Conservation (phyloP, 2,329 filamentous ascomycete genomes). For the Penicillium sp. region DNA sequence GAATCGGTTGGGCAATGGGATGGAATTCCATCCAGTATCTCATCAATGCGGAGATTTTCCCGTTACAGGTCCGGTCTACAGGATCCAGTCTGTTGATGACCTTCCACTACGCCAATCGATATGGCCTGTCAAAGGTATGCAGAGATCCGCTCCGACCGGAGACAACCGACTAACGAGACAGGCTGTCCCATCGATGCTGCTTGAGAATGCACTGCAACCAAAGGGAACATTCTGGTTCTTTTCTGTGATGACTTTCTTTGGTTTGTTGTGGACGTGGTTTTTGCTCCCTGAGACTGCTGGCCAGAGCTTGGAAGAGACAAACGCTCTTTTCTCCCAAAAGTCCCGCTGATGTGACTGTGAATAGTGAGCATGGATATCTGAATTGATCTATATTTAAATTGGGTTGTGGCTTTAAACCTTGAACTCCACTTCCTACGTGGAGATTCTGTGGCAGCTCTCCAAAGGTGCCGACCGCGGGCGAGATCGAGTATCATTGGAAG, state of each 20-base stretch:
- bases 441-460: too few species aligned
- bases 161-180: neutral
- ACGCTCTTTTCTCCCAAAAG: constrained; percentile 3
- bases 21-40: constrained; percentile 52
- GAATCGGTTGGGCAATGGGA: constrained; percentile 50
- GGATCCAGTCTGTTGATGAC: constrained; percentile 48
- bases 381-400: too few species aligned
- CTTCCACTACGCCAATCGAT: constrained; percentile 45
- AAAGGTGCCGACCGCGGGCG: too few species aligned
- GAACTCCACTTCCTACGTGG: too few species aligned
- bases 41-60: constrained; percentile 50
- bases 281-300: constrained; percentile 71
- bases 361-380: too few species aligned
- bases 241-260: constrained; percentile 65
- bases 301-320: constrained; percentile 36
- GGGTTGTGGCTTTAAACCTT: too few species aligned
- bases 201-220: constrained; percentile 41
- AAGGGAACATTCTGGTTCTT: constrained; percentile 78
- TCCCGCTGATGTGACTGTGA: too few species aligned
- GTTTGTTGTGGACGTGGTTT: constrained; percentile 68
- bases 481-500: too few species aligned
- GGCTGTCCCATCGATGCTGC: constrained; percentile 22
- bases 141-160: neutral
- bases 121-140: constrained; percentile 19
- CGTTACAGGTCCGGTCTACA: constrained; percentile 45